Conservation (phyloP, 805 yeast genomes). For the Wickerhamiella sergipiensis region DNA sequence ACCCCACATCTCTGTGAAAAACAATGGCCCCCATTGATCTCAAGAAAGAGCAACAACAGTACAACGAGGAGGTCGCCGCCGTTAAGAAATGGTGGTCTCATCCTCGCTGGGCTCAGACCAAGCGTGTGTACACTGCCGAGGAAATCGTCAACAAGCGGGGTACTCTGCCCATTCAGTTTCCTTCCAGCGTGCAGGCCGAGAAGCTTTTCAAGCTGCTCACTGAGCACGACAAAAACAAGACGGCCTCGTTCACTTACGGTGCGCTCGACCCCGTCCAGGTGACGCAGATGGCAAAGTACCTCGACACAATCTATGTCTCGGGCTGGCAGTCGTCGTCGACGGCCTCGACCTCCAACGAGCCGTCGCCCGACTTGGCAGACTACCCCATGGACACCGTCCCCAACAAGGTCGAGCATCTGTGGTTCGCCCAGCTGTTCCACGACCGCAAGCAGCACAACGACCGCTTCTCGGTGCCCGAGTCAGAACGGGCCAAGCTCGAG, state of each 20-base stretch:
- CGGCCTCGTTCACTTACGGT: slow-evolving; percentile 83
- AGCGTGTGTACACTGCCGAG: slow-evolving; percentile 76
- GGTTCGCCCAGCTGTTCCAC: slow-evolving; percentile 94
- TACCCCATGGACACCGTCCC: slow-evolving; percentile 99
- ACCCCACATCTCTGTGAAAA: not conserved
- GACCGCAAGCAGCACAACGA: slow-evolving; percentile 92
- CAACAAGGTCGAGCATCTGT: slow-evolving; percentile 91
- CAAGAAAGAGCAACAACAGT: slow-evolving; percentile 48
- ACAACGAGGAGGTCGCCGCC: slow-evolving; percentile 54
- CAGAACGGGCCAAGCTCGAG: slow-evolving; percentile 55
- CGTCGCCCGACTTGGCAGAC: slow-evolving; percentile 96
- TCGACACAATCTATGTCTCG: slow-evolving; percentile 84
- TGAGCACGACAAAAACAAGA: slow-evolving; percentile 57
- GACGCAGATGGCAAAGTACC: slow-evolving; percentile 90
- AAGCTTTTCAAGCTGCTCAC: slow-evolving; percentile 58
- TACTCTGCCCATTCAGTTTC: slow-evolving; percentile 55
- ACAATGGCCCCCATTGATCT: slow-evolving; percentile 29
- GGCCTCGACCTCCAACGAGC: slow-evolving; percentile 94
- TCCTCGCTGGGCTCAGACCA: slow-evolving; percentile 83
- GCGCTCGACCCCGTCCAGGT: slow-evolving; percentile 94
- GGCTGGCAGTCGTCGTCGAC: slow-evolving; percentile 99
- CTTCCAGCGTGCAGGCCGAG: slow-evolving; percentile 67
- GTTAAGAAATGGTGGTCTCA: slow-evolving; percentile 84
- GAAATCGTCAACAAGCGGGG: slow-evolving; percentile 87
- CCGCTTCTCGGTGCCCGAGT: slow-evolving; percentile 43